A percentile compares a stretch with the other conserved stretches of the same genome.
Conservation (phyloP, 106 monocot species). For the Dioscorea zingiberensis region DNA sequence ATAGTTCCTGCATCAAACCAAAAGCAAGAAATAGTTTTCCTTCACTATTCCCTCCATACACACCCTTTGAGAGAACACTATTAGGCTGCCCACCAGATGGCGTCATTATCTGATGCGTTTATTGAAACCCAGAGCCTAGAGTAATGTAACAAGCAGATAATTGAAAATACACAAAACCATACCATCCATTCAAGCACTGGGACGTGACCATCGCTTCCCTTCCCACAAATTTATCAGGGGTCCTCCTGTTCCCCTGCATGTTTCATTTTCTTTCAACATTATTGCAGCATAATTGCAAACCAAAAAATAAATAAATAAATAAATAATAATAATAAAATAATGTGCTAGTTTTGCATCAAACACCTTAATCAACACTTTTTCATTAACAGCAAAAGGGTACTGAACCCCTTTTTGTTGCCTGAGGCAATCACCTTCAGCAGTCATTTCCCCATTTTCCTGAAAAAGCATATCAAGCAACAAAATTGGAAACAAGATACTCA, state of each 20-base stretch:
- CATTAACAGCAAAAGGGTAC: constrained; percentile 71
- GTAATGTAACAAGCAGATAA: too few relatives aligned
- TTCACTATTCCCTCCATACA: too few relatives aligned
- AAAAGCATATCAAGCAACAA: neutral
- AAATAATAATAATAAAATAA: too few relatives aligned
- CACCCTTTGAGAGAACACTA: too few relatives aligned
- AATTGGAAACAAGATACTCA: neutral
- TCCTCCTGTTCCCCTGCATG: constrained; percentile 86
- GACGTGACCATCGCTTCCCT: constrained; percentile 84
- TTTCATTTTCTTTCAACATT: neutral
- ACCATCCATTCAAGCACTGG: constrained; percentile 95
- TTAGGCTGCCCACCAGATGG: too few relatives aligned
- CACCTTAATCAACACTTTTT: constrained; percentile 87
- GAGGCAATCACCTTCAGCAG: constrained; percentile 38
- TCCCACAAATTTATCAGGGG: constrained; percentile 89
- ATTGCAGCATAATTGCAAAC: neutral
- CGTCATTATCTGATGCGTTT: too few relatives aligned
- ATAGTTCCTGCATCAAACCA: too few relatives aligned
- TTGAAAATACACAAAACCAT: neutral
- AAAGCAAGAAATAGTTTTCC: too few relatives aligned
- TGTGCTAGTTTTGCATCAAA: neutral
- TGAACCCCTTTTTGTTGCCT: constrained; percentile 65
- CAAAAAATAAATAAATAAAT: too few relatives aligned
- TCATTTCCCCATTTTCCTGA: constrained; percentile 72
- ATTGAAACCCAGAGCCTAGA: too few relatives aligned